Percentiles rank a stretch among this genome's conserved stretches.
Evolutionary conservation across 257 asterid genomes (phyloP).

Genomic region (Rehmannia glutinosa): DNA sequence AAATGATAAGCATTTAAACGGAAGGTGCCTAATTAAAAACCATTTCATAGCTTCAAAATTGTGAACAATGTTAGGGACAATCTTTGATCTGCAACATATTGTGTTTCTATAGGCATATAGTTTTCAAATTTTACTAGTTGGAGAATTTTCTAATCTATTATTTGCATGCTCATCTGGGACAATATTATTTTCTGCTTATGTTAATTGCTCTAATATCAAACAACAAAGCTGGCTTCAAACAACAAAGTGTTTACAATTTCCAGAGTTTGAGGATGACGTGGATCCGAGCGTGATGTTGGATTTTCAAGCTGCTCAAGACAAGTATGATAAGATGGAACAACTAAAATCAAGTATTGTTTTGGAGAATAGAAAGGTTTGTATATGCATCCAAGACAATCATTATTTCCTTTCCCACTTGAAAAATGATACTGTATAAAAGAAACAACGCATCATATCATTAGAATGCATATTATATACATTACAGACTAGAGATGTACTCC

Average conservation of each 20-base stretch:
- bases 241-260: conserved; percentile 19
- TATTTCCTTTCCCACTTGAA: neutral
- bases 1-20: neutral
- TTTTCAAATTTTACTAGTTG: neutral
- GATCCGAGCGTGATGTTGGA: conserved; percentile 32
- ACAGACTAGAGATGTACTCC: neutral
- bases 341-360: conserved; percentile 38
- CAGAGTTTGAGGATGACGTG: conserved; percentile 38
- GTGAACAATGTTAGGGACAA: neutral
- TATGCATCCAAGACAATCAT: conserved; percentile 21
- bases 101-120: neutral
- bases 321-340: conserved; percentile 47
- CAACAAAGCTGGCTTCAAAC: no score
- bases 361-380: conserved; percentile 55
- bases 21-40: neutral
- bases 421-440: neutral
- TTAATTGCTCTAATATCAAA: conserved; percentile 6
- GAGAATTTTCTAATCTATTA: conserved; percentile 3
- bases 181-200: neutral
- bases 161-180: neutral
- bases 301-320: conserved; percentile 48
- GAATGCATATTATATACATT: neutral
- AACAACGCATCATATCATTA: neutral
- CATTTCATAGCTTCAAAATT: neutral
- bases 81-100: neutral